Conservation (phyloP, 441 rosid species). For the Corymbia calophylla region DNA sequence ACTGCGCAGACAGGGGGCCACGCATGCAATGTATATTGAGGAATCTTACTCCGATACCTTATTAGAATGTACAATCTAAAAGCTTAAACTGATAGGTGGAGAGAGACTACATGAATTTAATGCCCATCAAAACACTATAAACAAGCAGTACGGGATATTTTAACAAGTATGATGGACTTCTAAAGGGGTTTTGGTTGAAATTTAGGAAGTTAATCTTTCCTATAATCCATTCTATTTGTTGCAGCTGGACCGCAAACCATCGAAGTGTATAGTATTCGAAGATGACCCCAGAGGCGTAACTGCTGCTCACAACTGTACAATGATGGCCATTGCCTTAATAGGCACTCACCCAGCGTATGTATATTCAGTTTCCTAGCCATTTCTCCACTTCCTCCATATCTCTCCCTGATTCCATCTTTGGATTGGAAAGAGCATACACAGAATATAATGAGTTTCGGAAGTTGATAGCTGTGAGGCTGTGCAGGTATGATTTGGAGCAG, state of each 20-base stretch:
- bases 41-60: neutral
- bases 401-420: neutral
- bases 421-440: neutral
- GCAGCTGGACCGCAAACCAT: slow-evolving; percentile 94
- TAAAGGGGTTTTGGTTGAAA: neutral
- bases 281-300: slow-evolving; percentile 90
- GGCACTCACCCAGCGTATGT: slow-evolving; percentile 90
- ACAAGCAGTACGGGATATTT: neutral
- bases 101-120: neutral
- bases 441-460: neutral
- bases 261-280: slow-evolving; percentile 88
- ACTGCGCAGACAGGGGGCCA: neutral
- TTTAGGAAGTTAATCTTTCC: neutral
- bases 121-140: neutral
- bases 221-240: neutral
- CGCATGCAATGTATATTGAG: neutral
- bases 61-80: neutral
- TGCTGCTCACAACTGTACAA: slow-evolving; percentile 95
- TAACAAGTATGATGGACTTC: neutral
- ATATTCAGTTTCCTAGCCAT: neutral
- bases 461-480: neutral
- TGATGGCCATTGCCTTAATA: slow-evolving; percentile 93
- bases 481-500: slow-evolving; percentile 91
- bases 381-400: neutral
- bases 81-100: neutral